Evolutionary conservation across 2,329 filamentous ascomycete species (phyloP).

Genomic region (Botryotinia narcissicola): DNA sequence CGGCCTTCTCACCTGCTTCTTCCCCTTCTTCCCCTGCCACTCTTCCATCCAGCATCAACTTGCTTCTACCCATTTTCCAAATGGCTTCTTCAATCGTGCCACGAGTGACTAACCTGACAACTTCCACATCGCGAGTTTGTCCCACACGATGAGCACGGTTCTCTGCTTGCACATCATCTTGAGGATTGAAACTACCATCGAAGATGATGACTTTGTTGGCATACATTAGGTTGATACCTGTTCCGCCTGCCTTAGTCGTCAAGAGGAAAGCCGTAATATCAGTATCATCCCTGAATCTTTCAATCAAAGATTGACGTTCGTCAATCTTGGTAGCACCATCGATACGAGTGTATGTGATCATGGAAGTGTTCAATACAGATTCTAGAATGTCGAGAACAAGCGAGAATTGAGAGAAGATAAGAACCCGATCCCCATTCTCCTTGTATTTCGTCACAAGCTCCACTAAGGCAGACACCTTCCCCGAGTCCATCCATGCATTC

Average conservation of each 20-base stretch:
- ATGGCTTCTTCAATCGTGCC: conserved; percentile 92
- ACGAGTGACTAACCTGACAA: conserved; percentile 77
- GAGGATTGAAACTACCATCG: conserved; percentile 94
- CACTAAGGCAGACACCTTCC: conserved; percentile 81
- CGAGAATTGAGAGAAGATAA: conserved; percentile 93
- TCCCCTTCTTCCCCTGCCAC: conserved; percentile 58
- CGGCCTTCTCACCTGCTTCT: conserved; percentile 32
- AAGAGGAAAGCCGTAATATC: conserved; percentile 88
- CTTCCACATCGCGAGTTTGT: conserved; percentile 85
- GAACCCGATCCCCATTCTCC: conserved; percentile 76
- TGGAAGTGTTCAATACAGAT: conserved; percentile 70
- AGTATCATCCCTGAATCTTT: conserved; percentile 75
- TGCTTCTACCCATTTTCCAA: conserved; percentile 85
- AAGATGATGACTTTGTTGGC: conserved; percentile 99
- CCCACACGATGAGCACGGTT: conserved; percentile 95
- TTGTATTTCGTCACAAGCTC: conserved; percentile 72
- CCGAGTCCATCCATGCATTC: conserved; percentile 60
- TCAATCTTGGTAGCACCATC: conserved; percentile 81
- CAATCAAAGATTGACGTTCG: conserved; percentile 81
- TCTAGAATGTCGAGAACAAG: conserved; percentile 88
- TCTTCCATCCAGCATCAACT: conserved; percentile 81
- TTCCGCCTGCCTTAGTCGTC: conserved; percentile 91
- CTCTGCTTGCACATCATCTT: conserved; percentile 97
- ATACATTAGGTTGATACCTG: conserved; percentile 90
- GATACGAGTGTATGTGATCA: conserved; percentile 77